Percentiles rank a stretch among this genome's conserved stretches.
phyloP scores from a whole-genome alignment of 768 basidiomycete species.

The Clathrus columnatus region DNA sequence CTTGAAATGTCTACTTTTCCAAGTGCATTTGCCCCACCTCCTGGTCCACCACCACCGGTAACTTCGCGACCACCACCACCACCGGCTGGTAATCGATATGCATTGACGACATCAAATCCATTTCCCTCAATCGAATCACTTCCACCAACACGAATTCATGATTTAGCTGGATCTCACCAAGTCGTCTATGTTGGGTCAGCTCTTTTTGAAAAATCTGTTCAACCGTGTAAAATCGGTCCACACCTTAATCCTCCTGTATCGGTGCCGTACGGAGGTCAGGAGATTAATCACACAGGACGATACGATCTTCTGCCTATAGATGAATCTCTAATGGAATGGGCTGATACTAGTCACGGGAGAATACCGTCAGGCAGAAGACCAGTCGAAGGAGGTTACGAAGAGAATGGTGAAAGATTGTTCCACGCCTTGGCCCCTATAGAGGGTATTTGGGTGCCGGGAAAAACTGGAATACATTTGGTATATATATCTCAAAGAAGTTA shows the following conservation, averaged over 20 bases:
- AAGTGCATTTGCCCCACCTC: slow-evolving; percentile 10
- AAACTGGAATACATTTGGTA: slow-evolving; percentile 63
- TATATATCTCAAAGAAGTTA: no score
- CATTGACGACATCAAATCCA: slow-evolving; percentile 34
- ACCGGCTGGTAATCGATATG: slow-evolving; percentile 60
- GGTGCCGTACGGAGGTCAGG: slow-evolving; percentile 57
- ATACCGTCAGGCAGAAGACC: slow-evolving; percentile 50
- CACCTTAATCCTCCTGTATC: slow-evolving; percentile 40
- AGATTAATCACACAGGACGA: slow-evolving; percentile 52
- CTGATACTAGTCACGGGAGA: slow-evolving; percentile 48
- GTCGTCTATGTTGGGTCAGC: slow-evolving; percentile 68
- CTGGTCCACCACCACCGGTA: slow-evolving; percentile 2
- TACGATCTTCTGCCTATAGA: slow-evolving; percentile 72
- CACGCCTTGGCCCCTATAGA: slow-evolving; percentile 51
- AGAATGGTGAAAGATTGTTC: slow-evolving; percentile 54
- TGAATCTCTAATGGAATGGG: slow-evolving; percentile 64
- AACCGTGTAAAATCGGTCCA: slow-evolving; percentile 76
- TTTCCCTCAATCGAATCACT: slow-evolving; percentile 40
- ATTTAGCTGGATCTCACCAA: slow-evolving; percentile 38
- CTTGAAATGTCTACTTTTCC: no score
- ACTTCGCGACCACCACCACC: slow-evolving; percentile 26
- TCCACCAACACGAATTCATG: slow-evolving; percentile 45
- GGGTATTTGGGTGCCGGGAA: slow-evolving; percentile 59
- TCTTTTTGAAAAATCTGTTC: slow-evolving; percentile 53
- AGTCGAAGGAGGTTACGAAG: slow-evolving; percentile 71